Evolutionary conservation across 352 stramenopile species (phyloP), one percentile per base, ranked within the genome.

Genomic region (Aphanomyces astaci): DNA sequence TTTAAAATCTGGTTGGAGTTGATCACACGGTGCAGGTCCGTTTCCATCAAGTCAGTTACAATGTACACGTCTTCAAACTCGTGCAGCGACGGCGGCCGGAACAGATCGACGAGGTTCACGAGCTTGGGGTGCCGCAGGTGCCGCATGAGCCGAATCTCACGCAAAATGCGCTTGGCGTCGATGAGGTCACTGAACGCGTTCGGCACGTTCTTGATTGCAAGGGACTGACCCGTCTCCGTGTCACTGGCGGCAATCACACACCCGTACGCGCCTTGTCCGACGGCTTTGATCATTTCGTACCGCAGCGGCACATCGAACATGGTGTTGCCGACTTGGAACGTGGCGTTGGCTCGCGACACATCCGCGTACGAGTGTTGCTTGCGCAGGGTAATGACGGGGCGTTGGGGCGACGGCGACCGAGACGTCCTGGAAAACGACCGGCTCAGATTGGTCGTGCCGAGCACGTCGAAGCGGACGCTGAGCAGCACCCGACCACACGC

Each of bases 201-300:
- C 31, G 93, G 90, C 15, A 98, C 90, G 80, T 98, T 98, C 76
- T 98, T 98, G 72, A 98, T 98, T 4, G 93, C 95, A 30, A 98
- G 88, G 60, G 93, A 87, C 54, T 88, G 82, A 1, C 89, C 85
- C 1, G 87, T 94, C 60, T 92, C 84, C 52, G 78, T 94, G 73
- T 94, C 84, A 56, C 87, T 95, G 19, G 82, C 83, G 52, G 85
- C 86, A 59, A 97, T 96, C 56, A 97, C 91, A 60, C 90, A 92
- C 17, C 91, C 91, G 70, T 97, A 97, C 2, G 90, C 91, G 33
- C 91, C 91, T 75, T 96, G 92, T 7, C 91, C 91, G 27, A 97
- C 77, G 5, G 82, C 86, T 66, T 92, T 92, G 71, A 94, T 94
- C 81, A 94, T 90, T 68, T 94, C 84, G 27, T 59, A 59, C 4